These are phyloP conservation scores for Apiospora kogelbergensis DNA, from an alignment of 2,329 filamentous ascomycete species.

Conservation along the genomic window DNA sequence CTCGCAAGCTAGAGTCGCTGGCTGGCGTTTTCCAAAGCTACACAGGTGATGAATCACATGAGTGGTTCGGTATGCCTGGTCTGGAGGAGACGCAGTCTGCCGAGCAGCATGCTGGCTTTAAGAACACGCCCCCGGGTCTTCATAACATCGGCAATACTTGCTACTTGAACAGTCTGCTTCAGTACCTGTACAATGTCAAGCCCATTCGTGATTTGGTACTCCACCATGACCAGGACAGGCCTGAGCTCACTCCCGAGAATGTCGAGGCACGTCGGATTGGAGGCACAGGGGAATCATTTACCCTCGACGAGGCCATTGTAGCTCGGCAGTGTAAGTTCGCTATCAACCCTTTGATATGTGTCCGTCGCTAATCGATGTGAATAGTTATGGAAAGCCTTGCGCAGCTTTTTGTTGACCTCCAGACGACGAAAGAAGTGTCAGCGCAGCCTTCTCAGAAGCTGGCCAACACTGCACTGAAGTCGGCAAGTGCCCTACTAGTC, in stretches of 20 bases:
- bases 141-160: slow-evolving; percentile 97
- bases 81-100: slow-evolving; percentile 11
- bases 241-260: slow-evolving; percentile 64
- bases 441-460: slow-evolving; percentile 75
- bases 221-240: slow-evolving; percentile 60
- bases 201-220: slow-evolving; percentile 79
- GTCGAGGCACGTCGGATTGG: slow-evolving; percentile 72
- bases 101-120: slow-evolving; percentile 24
- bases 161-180: slow-evolving; percentile 93
- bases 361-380: slow-evolving; percentile 9
- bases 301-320: slow-evolving; percentile 58
- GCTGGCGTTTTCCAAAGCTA: slow-evolving; percentile 15
- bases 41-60: background rate
- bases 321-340: slow-evolving; percentile 72
- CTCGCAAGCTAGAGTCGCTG: slow-evolving; percentile 22
- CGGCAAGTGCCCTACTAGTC: slow-evolving; percentile 33
- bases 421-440: slow-evolving; percentile 58
- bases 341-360: background rate
- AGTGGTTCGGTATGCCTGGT: slow-evolving; percentile 10
- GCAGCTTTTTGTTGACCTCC: slow-evolving; percentile 69
- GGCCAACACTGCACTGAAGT: slow-evolving; percentile 75
- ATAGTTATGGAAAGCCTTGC: slow-evolving; percentile 74
- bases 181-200: slow-evolving; percentile 90
- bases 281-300: slow-evolving; percentile 55
- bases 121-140: slow-evolving; percentile 76